Percentiles rank a stretch among this genome's conserved stretches.
Conservation (phyloP, 2,329 filamentous ascomycete species). For the Cladophialophora carrionii region DNA sequence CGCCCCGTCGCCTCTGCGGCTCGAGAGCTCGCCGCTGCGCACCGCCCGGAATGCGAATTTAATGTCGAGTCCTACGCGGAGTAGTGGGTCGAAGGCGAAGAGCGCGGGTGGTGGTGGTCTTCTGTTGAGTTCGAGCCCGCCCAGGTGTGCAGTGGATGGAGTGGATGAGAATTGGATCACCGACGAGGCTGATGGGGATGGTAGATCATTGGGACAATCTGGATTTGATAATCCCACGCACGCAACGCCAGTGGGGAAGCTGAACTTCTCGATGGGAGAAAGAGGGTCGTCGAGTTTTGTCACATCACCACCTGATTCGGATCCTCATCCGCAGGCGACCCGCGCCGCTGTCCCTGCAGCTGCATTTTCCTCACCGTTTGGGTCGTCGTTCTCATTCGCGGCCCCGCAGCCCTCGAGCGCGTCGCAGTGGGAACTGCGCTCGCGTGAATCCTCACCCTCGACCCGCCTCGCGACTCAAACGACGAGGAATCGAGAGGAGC, state of each 20-base stretch:
- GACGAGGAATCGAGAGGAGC: conserved; percentile 38
- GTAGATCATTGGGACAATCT: neutral
- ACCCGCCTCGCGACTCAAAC: conserved; percentile 24
- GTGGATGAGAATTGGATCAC: conserved; percentile 5
- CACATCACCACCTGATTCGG: conserved; percentile 24
- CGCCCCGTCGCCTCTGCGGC: conserved; percentile 17
- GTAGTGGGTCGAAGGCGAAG: neutral
- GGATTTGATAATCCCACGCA: neutral
- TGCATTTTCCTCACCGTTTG: neutral
- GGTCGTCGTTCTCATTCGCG: conserved; percentile 13
- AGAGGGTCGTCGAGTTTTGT: conserved; percentile 5
- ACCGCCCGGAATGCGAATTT: conserved; percentile 37
- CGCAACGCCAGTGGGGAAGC: conserved; percentile 16
- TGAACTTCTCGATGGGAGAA: neutral
- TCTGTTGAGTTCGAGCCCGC: conserved; percentile 24
- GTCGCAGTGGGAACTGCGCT: conserved; percentile 33
- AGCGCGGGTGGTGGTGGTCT: no score
- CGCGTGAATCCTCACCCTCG: conserved; percentile 26
- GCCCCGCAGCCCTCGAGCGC: conserved; percentile 1
- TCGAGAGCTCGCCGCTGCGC: conserved; percentile 30
- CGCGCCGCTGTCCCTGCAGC: neutral
- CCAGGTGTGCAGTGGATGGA: conserved; percentile 6
- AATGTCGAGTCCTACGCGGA: conserved; percentile 22
- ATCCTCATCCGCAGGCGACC: neutral
- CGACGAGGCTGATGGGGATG: neutral